These are phyloP conservation scores for Fusarium palustre DNA, from an alignment of 2,329 filamentous ascomycete genomes.

Conservation along the genomic window DNA sequence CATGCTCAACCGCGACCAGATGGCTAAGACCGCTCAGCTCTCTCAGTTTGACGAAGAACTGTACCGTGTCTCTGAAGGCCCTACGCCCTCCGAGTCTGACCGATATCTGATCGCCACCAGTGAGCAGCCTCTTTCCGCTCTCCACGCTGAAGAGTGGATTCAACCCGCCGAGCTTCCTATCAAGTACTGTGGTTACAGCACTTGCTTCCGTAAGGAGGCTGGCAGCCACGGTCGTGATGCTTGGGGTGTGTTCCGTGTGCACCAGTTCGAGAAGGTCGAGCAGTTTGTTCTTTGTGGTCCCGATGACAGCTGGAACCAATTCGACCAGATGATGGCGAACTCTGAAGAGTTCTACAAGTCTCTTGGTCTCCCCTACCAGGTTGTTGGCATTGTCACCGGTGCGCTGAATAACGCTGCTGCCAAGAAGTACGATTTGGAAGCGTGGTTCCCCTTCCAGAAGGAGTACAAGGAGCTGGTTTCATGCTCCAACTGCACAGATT, in stretches of 20 bases:
- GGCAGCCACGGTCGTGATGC: slow-evolving; percentile 88
- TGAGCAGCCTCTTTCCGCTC: slow-evolving; percentile 93
- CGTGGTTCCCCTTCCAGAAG: slow-evolving; percentile 95
- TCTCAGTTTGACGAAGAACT: slow-evolving; percentile 98
- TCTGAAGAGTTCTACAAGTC: slow-evolving; percentile 97
- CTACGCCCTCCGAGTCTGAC: slow-evolving; percentile 86
- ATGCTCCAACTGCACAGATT: slow-evolving; percentile 98
- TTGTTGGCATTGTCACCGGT: slow-evolving; percentile 95
- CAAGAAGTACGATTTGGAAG: slow-evolving; percentile 97
- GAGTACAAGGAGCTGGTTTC: slow-evolving; percentile 99
- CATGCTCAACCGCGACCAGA: slow-evolving; percentile 94
- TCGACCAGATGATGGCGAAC: slow-evolving; percentile 90
- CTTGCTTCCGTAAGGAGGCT: slow-evolving; percentile 95
- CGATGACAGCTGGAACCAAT: slow-evolving; percentile 91
- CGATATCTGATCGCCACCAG: slow-evolving; percentile 85
- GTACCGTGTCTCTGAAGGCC: slow-evolving; percentile 94
- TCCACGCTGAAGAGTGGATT: slow-evolving; percentile 95
- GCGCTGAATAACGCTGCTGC: slow-evolving; percentile 81
- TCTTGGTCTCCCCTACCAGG: slow-evolving; percentile 87
- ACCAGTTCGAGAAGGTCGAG: slow-evolving; percentile 96
- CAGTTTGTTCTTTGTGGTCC: slow-evolving; percentile 86
- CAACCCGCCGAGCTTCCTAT: slow-evolving; percentile 86
- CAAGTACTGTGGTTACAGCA: slow-evolving; percentile 85
- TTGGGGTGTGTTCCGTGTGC: slow-evolving; percentile 97
- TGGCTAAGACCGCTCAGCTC: slow-evolving; percentile 98